Evolutionary conservation across 805 yeast genomes (phyloP).

Genomic region (Saccharomycodes ludwigii): DNA sequence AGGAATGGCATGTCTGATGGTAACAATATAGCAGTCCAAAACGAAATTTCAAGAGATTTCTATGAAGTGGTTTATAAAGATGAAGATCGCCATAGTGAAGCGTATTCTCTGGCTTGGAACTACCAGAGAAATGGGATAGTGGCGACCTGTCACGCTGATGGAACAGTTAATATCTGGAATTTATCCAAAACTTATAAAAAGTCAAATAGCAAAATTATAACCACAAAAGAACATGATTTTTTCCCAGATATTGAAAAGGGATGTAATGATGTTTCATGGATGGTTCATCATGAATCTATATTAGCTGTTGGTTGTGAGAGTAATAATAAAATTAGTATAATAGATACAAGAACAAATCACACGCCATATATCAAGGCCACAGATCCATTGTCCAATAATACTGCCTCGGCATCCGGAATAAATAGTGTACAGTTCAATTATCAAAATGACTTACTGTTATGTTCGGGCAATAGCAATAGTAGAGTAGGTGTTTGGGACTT

Average conservation of each 20-base stretch:
- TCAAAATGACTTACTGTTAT: slow-evolving; percentile 40
- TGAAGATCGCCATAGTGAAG: no score
- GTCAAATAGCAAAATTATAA: slow-evolving; percentile 16
- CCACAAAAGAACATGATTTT: slow-evolving; percentile 12
- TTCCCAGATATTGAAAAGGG: slow-evolving; percentile 30
- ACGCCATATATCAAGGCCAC: slow-evolving; percentile 4
- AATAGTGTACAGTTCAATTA: slow-evolving; percentile 53
- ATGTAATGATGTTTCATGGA: slow-evolving; percentile 65
- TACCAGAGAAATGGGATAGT: slow-evolving; percentile 43
- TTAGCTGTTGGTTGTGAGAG: slow-evolving; percentile 62
- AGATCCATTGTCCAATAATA: slow-evolving; percentile 5
- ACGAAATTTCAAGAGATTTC: slow-evolving; percentile 6
- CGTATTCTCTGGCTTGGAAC: slow-evolving; percentile 72
- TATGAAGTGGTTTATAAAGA: slow-evolving; percentile 16
- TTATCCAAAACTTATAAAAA: slow-evolving; percentile 29
- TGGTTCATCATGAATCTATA: slow-evolving; percentile 44
- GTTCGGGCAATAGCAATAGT: slow-evolving; percentile 58
- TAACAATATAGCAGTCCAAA: slow-evolving; percentile 17
- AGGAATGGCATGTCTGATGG: no score
- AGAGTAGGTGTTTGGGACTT: slow-evolving; percentile 51
- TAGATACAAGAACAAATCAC: slow-evolving; percentile 45
- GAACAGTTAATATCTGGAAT: slow-evolving; percentile 58
- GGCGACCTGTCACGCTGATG: slow-evolving; percentile 51
- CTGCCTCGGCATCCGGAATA: slow-evolving; percentile 27
- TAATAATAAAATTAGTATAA: slow-evolving; percentile 33